A percentile compares a stretch with the other conserved stretches of the same genome.
Evolutionary conservation across 176 grass and related monocot species (phyloP).

Genomic region (Oryza longistaminata): DNA sequence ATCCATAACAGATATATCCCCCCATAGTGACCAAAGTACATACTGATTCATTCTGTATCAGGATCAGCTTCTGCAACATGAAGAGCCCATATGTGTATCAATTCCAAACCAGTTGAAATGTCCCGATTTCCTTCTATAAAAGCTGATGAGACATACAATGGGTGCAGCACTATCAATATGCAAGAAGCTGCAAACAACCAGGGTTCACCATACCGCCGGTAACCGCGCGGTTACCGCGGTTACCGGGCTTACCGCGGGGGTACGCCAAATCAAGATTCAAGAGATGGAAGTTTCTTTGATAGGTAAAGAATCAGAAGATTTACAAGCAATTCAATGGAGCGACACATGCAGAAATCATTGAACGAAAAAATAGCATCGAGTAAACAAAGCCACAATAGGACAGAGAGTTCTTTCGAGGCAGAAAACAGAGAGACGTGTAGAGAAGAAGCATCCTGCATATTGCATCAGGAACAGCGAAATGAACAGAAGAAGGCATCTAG

Average conservation of each 20-base stretch:
- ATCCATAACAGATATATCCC: too few relatives aligned
- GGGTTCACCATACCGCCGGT: too few relatives aligned
- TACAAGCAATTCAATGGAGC: not conserved
- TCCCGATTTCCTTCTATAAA: constrained; percentile 82
- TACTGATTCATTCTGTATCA: constrained; percentile 76
- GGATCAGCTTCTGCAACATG: constrained; percentile 81
- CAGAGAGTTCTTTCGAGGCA: not conserved
- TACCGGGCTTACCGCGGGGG: too few relatives aligned
- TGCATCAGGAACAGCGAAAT: not conserved
- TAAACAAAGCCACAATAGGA: not conserved
- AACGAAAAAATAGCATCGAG: too few relatives aligned
- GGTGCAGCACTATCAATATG: constrained; percentile 81
- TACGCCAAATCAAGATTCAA: not conserved
- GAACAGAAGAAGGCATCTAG: not conserved
- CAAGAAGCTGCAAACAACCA: constrained; percentile 89
- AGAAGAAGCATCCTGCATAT: not conserved
- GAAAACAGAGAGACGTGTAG: not conserved
- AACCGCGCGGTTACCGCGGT: too few relatives aligned
- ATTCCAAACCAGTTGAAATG: constrained; percentile 76
- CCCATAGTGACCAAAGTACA: constrained; percentile 4
- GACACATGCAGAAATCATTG: not conserved
- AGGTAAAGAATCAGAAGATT: not conserved
- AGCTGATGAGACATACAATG: constrained; percentile 71
- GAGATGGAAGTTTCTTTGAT: not conserved
- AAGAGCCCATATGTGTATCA: constrained; percentile 84